phyloP scores from a whole-genome alignment of 2,329 filamentous ascomycete genomes.

The Sporothrix globosa region DNA sequence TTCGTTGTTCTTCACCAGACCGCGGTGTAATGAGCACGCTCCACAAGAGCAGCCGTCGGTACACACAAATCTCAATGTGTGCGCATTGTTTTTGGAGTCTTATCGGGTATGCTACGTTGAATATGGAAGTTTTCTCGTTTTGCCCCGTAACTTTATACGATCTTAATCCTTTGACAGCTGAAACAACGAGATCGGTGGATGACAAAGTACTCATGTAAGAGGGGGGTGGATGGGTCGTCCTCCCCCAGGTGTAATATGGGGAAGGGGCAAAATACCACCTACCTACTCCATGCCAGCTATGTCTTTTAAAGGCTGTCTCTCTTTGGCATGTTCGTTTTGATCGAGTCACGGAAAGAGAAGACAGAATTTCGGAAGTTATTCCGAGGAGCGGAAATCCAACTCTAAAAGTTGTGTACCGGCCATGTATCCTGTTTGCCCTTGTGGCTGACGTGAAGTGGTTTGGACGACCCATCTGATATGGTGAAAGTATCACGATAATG shows the following conservation, averaged over 20 bases:
- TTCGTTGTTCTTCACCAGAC: not conserved
- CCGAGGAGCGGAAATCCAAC: not conserved
- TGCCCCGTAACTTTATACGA: not conserved
- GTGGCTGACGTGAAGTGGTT: not conserved
- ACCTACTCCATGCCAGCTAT: not conserved
- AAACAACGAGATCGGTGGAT: constrained; percentile 15
- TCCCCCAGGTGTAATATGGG: not conserved
- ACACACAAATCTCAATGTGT: not conserved
- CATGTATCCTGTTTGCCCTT: not conserved
- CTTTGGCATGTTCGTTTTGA: constrained; percentile 9
- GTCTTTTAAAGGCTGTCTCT: constrained; percentile 2
- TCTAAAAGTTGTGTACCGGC: not conserved
- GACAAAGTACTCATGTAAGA: constrained; percentile 27
- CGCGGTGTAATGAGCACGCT: not conserved
- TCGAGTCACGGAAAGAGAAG: not conserved
- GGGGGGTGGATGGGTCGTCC: constrained; percentile 21
- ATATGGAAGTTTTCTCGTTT: constrained; percentile 11
- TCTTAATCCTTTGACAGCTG: constrained; percentile 14
- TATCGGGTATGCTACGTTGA: not conserved
- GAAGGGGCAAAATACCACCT: not conserved
- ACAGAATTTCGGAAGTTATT: not conserved
- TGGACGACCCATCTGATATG: not conserved
- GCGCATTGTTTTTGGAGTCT: not conserved
- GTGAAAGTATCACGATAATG: not conserved
- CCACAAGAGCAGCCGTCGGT: not conserved